phyloP scores from a whole-genome alignment of 2,329 filamentous ascomycete species.

The Colletotrichum chlorophyti region DNA sequence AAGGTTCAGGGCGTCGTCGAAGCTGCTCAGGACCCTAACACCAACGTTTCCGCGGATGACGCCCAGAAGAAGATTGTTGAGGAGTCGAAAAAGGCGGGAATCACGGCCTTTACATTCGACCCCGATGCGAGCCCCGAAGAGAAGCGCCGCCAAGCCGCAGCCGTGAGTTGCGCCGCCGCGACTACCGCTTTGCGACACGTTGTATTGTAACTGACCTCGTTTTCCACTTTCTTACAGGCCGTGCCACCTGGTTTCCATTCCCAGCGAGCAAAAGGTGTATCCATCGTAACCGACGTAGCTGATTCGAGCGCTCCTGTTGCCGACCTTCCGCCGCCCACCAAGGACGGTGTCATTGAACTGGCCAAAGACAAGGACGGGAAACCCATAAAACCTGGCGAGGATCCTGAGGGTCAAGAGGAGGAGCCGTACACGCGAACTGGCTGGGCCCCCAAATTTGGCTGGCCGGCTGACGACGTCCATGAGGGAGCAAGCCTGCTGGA shows the following conservation, averaged over 20 bases:
- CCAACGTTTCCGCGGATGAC: conserved; percentile 69
- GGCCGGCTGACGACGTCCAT: conserved; percentile 62
- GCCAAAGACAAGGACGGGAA: conserved; percentile 57
- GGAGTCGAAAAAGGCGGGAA: conserved; percentile 80
- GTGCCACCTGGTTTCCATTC: conserved; percentile 70
- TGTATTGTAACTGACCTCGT: conserved; percentile 1
- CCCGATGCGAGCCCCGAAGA: conserved; percentile 83
- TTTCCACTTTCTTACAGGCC: conserved; percentile 49
- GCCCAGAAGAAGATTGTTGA: conserved; percentile 78
- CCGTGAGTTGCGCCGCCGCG: conserved; percentile 60
- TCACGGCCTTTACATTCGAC: conserved; percentile 84
- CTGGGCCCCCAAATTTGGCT: conserved; percentile 88
- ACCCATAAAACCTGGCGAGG: conserved; percentile 54
- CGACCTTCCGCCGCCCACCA: conserved; percentile 78
- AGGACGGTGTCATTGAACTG: conserved; percentile 69
- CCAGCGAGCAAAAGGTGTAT: conserved; percentile 67
- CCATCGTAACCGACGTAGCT: conserved; percentile 76
- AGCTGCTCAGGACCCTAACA: conserved; percentile 75
- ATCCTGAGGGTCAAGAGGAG: conserved; percentile 62
- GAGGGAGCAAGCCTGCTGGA: conserved; percentile 77
- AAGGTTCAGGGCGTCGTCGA: conserved; percentile 84
- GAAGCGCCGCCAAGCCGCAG: conserved; percentile 80
- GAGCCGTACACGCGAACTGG: conserved; percentile 65
- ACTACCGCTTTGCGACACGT: not conserved
- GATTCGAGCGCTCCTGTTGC: conserved; percentile 73